Percentiles rank a stretch among this genome's conserved stretches.
Conservation (phyloP, 2,329 filamentous ascomycete genomes). For the Colletotrichum higginsianum region DNA sequence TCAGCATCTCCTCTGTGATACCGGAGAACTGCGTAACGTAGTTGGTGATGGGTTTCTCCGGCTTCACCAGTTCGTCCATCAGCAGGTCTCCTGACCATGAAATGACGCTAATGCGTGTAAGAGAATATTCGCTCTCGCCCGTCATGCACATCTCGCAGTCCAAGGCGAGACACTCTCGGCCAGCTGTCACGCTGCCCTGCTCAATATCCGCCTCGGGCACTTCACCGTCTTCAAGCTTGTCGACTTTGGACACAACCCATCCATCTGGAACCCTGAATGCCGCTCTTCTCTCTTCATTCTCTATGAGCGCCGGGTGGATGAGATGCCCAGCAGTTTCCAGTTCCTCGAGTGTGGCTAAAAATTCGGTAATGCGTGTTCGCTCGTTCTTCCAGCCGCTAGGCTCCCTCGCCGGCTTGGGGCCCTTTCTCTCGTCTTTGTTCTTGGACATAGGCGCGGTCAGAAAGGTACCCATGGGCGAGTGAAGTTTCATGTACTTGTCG, state of each 20-base stretch:
- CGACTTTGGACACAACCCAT: slow-evolving; percentile 86
- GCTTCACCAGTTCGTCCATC: slow-evolving; percentile 93
- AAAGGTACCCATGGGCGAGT: slow-evolving; percentile 90
- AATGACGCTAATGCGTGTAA: slow-evolving; percentile 90
- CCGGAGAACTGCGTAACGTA: slow-evolving; percentile 95
- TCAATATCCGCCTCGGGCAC: slow-evolving; percentile 81
- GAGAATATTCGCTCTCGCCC: slow-evolving; percentile 81
- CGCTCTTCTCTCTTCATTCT: slow-evolving; percentile 68
- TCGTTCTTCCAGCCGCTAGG: slow-evolving; percentile 79
- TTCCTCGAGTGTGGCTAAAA: slow-evolving; percentile 80
- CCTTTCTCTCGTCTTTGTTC: slow-evolving; percentile 68
- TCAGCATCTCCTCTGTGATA: slow-evolving; percentile 89
- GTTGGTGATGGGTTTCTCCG: slow-evolving; percentile 87
- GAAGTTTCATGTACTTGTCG: slow-evolving; percentile 82
- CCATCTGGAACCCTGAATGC: slow-evolving; percentile 73
- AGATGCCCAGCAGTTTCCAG: slow-evolving; percentile 87
- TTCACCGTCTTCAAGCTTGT: slow-evolving; percentile 75
- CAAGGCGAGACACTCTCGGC: slow-evolving; percentile 83
- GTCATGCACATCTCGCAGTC: slow-evolving; percentile 99
- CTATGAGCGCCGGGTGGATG: slow-evolving; percentile 83
- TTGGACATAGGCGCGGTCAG: slow-evolving; percentile 82
- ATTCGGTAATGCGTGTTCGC: slow-evolving; percentile 86
- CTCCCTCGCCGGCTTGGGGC: slow-evolving; percentile 73
- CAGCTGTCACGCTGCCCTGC: slow-evolving; percentile 86
- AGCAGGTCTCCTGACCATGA: slow-evolving; percentile 87